Conservation (phyloP, 2,329 filamentous ascomycete genomes). For the Alternaria consortialis region DNA sequence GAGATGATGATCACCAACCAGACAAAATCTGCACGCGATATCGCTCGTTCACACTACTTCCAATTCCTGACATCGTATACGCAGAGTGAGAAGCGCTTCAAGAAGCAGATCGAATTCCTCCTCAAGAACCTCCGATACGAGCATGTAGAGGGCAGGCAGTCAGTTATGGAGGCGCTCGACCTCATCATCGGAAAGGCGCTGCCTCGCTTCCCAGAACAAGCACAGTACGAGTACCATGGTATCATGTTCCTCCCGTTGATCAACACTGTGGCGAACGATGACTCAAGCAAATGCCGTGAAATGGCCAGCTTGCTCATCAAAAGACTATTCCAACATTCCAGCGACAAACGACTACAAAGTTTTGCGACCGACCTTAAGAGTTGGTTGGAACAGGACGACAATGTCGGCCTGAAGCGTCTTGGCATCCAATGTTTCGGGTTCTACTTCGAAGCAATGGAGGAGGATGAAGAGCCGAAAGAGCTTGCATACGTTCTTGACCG, state of each 20-base stretch:
- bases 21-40: constrained; percentile 84
- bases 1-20: constrained; percentile 97
- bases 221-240: constrained; percentile 81
- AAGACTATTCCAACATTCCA: constrained; percentile 80
- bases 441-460: constrained; percentile 72
- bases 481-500: constrained; percentile 64
- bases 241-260: constrained; percentile 88
- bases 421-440: constrained; percentile 83
- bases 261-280: constrained; percentile 86
- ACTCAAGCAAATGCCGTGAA: constrained; percentile 83
- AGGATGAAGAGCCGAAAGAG: constrained; percentile 70
- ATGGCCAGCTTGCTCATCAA: constrained; percentile 82
- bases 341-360: constrained; percentile 73
- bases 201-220: constrained; percentile 66
- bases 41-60: constrained; percentile 88
- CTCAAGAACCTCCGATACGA: constrained; percentile 91
- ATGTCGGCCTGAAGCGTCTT: constrained; percentile 73
- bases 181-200: constrained; percentile 79
- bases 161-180: constrained; percentile 91
- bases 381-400: constrained; percentile 80
- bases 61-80: constrained; percentile 96
- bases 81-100: constrained; percentile 87
- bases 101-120: constrained; percentile 87
- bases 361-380: constrained; percentile 75
- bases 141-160: constrained; percentile 85